Evolutionary conservation across 1,139 yeast species (phyloP).

Genomic region (Scheffersomyces titani): DNA sequence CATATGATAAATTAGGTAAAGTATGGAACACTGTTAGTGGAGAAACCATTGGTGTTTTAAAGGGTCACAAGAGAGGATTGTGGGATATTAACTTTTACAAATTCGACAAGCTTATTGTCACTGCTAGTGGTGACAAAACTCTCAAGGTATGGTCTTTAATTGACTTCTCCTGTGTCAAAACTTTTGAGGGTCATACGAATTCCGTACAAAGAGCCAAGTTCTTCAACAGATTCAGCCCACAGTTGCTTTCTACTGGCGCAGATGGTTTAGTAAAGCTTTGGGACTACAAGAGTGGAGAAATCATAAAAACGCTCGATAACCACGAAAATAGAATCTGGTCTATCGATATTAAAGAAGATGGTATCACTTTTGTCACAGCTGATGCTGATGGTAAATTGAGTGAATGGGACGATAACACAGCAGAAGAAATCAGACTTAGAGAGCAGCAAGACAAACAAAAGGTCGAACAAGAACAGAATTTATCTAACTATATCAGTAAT

Average conservation of each 20-base stretch:
- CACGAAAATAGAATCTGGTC: constrained; percentile 98
- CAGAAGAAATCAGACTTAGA: constrained; percentile 48
- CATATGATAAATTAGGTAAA: constrained; percentile 92
- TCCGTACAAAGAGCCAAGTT: constrained; percentile 83
- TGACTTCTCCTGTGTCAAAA: constrained; percentile 73
- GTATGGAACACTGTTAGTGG: constrained; percentile 84
- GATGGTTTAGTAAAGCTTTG: constrained; percentile 92
- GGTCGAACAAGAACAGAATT: constrained; percentile 85
- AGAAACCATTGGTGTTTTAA: constrained; percentile 78
- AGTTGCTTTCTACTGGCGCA: constrained; percentile 84
- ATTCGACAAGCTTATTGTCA: constrained; percentile 71
- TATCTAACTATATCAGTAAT: constrained; percentile 67
- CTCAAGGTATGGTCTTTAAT: constrained; percentile 84
- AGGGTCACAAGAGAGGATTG: constrained; percentile 91
- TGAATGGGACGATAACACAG: constrained; percentile 87
- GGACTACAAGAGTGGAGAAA: constrained; percentile 77
- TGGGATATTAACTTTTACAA: constrained; percentile 89
- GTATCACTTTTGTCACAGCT: constrained; percentile 73
- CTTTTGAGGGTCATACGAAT: constrained; percentile 93
- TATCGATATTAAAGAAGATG: constrained; percentile 68
- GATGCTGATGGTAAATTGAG: constrained; percentile 95
- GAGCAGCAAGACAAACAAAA: constrained; percentile 53
- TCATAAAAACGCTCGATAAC: constrained; percentile 75
- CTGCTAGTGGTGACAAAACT: constrained; percentile 90
- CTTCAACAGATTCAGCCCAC: constrained; percentile 59